Evolutionary conservation across 73 alveolate genomes (phyloP), one percentile per base, ranked within the genome.

Genomic region (Symbiodinium pilosum): DNA sequence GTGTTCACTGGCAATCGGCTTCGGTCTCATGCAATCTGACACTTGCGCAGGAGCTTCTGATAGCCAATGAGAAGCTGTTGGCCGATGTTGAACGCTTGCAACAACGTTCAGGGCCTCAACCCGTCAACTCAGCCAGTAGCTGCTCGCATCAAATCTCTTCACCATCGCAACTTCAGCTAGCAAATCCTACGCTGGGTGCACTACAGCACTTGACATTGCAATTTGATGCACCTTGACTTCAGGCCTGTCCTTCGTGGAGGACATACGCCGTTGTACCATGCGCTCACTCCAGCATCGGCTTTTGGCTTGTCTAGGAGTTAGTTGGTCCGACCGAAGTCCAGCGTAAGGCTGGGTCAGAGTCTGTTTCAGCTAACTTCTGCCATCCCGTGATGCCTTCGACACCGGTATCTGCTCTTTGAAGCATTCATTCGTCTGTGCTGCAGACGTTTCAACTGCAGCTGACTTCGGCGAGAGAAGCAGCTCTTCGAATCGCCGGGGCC

Each of bases 171-270:
- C n/a, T n/a, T n/a, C n/a, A n/a, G n/a, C n/a, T n/a, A n/a, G n/a
- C n/a, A n/a, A n/a, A n/a, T n/a, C n/a, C n/a, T n/a, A n/a, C n/a
- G n/a, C n/a, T n/a, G n/a, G n/a, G n/a, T n/a, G n/a, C n/a, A n/a
- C n/a, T n/a, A n/a, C n/a, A n/a, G n/a, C n/a, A n/a, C n/a, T n/a
- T n/a, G n/a, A n/a, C n/a, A n/a, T 47, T 47, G 6, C 59, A 47
- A 6, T 47, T 47, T 47, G 59, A n/a, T n/a, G n/a, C n/a, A n/a
- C 59, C 59, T 6, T 47, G 26, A 9, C 26, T 16, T 42, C 20
- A 86, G 94, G 94, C 84, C 42, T 86, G 84, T 47, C 94, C 39
- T 86, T 86, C 40, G 94, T 86, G 11, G 94, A 86, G 94, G 94
- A 30, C 54, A 51, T 32, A 18, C 34, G 43, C 36, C 36, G 47